Percentiles rank a stretch among this genome's conserved stretches.
These are phyloP conservation scores for Scheffersomyces titani DNA, from an alignment of 1,139 yeast genomes.

Conservation along the genomic window DNA sequence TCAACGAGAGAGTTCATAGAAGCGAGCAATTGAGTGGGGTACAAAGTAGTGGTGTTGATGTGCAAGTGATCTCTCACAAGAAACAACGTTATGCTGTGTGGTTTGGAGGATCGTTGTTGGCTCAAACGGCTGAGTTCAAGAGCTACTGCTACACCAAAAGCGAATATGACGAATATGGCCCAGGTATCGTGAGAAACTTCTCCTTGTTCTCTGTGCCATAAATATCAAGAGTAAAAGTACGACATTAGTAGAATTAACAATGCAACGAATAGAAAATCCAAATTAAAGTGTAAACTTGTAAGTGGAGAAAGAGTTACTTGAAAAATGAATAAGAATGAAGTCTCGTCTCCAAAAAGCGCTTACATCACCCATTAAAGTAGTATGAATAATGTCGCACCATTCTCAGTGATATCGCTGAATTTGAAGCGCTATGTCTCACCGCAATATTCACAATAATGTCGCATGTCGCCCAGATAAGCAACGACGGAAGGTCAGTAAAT, in stretches of 20 bases:
- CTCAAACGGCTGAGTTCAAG: constrained; percentile 95
- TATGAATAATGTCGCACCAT: neutral
- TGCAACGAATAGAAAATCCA: neutral
- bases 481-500: neutral
- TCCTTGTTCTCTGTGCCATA: constrained; percentile 89
- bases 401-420: neutral
- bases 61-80: constrained; percentile 94
- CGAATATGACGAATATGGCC: constrained; percentile 98
- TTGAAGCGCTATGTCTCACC: neutral
- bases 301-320: neutral
- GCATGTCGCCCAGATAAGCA: neutral
- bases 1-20: constrained; percentile 81
- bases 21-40: constrained; percentile 82
- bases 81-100: constrained; percentile 98
- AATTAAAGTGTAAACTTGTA: neutral
- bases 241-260: neutral
- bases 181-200: constrained; percentile 94
- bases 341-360: no score
- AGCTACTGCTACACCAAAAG: constrained; percentile 95
- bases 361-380: no score
- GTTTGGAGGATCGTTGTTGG: constrained; percentile 97
- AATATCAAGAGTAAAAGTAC: constrained; percentile 5
- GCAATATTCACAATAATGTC: neutral
- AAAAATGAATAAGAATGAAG: neutral
- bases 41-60: constrained; percentile 93